These are phyloP conservation scores for Phytophthora megakarya DNA, from an alignment of 352 stramenopile genomes.

Conservation along the genomic window DNA sequence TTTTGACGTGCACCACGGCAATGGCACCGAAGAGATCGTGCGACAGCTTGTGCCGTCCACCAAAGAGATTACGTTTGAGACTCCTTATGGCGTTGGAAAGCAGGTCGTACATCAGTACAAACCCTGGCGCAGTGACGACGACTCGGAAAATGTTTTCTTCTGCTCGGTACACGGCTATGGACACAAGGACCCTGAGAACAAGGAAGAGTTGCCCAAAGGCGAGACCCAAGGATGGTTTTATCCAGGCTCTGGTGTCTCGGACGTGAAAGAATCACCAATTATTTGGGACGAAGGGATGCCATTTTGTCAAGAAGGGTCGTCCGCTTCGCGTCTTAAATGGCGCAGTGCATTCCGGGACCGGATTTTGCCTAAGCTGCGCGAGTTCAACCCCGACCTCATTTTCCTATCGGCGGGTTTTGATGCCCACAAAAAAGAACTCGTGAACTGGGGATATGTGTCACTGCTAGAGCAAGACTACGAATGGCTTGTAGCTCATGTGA, in stretches of 20 bases:
- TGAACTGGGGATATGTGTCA: constrained; percentile 82
- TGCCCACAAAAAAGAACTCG: constrained; percentile 75
- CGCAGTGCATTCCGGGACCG: constrained; percentile 73
- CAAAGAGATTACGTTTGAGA: constrained; percentile 82
- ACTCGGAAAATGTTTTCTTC: constrained; percentile 97
- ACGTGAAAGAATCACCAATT: constrained; percentile 43
- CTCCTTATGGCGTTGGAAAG: constrained; percentile 90
- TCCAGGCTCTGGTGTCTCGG: constrained; percentile 65
- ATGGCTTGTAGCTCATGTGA: constrained; percentile 78
- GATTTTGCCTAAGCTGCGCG: constrained; percentile 58
- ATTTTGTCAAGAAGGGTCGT: constrained; percentile 55
- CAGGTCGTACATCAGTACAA: constrained; percentile 91
- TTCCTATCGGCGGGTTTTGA: constrained; percentile 86
- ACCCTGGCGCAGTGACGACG: constrained; percentile 95
- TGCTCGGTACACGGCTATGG: constrained; percentile 88
- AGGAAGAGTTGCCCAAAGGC: constrained; percentile 34
- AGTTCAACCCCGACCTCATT: constrained; percentile 79
- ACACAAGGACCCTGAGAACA: constrained; percentile 68
- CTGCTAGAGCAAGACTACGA: constrained; percentile 87
- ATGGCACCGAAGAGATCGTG: constrained; percentile 97
- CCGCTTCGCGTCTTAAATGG: constrained; percentile 74
- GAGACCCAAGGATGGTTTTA: constrained; percentile 77
- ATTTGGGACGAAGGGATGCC: constrained; percentile 74
- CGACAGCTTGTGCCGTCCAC: constrained; percentile 90
- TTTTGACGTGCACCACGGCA: constrained; percentile 99